Conservation (phyloP, 306 rosid genomes). For the Luffa aegyptiaca region DNA sequence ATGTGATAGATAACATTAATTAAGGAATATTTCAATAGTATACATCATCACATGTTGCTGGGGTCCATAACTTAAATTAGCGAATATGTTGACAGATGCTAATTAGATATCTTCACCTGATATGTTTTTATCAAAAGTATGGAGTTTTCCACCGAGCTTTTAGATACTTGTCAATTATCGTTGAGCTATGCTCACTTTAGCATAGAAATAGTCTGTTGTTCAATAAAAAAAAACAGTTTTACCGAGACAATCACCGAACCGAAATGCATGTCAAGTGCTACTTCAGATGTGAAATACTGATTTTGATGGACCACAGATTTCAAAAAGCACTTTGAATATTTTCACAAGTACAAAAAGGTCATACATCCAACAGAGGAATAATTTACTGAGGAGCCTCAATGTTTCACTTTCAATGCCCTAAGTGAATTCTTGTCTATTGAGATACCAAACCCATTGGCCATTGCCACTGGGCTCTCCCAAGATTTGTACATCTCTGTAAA, state of each 20-base stretch:
- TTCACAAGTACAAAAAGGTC: neutral
- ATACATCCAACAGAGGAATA: neutral
- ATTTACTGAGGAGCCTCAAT: neutral
- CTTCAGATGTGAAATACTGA: neutral
- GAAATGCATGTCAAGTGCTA: too few relatives aligned
- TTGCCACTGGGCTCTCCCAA: neutral
- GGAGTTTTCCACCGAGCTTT: too few relatives aligned
- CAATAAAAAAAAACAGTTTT: too few relatives aligned
- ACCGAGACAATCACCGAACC: neutral
- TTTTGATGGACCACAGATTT: neutral
- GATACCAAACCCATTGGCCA: conserved; percentile 2
- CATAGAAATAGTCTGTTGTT: too few relatives aligned
- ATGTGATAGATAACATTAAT: neutral
- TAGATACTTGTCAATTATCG: too few relatives aligned
- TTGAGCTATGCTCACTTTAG: too few relatives aligned
- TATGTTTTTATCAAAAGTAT: neutral
- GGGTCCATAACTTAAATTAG: neutral
- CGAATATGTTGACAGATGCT: neutral
- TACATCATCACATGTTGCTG: neutral
- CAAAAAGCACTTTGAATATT: neutral
- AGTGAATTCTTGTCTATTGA: neutral
- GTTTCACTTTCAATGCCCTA: neutral
- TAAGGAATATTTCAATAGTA: neutral
- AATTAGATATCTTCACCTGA: neutral
- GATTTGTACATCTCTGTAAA: neutral